Evolutionary conservation across 805 yeast genomes (phyloP).

Genomic region (Yarrowia yakushimensis): DNA sequence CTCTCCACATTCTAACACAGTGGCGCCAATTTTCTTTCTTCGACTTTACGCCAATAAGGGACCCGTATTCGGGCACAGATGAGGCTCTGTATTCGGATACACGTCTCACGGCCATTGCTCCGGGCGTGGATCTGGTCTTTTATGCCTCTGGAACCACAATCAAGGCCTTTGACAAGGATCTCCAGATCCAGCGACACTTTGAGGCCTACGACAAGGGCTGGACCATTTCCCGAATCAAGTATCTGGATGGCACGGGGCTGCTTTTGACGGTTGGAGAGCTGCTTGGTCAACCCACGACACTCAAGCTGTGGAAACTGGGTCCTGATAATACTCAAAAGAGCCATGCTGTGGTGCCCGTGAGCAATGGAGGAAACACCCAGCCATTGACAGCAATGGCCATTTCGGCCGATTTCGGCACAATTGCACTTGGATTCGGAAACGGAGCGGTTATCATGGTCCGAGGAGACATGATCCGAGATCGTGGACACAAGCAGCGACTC

Average conservation of each 20-base stretch:
- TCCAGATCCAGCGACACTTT: conserved; percentile 50
- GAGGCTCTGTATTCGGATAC: conserved; percentile 78
- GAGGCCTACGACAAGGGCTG: conserved; percentile 63
- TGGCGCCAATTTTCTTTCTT: conserved; percentile 88
- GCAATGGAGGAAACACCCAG: conserved; percentile 69
- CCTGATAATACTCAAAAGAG: conserved; percentile 43
- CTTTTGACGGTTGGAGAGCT: conserved; percentile 67
- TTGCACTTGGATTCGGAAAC: conserved; percentile 77
- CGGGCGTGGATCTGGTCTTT: conserved; percentile 55
- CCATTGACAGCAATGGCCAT: conserved; percentile 68
- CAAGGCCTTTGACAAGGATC: conserved; percentile 52
- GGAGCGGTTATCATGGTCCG: conserved; percentile 78
- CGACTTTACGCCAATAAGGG: conserved; percentile 77
- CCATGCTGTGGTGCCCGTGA: conserved; percentile 59
- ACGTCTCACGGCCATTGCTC: conserved; percentile 57
- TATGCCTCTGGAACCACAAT: conserved; percentile 55
- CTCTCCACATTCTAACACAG: conserved; percentile 27
- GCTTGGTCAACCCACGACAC: conserved; percentile 63
- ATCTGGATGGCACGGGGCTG: conserved; percentile 48
- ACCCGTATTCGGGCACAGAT: conserved; percentile 65
- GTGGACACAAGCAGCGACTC: conserved; percentile 83
- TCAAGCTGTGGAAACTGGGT: conserved; percentile 71
- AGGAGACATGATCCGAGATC: conserved; percentile 83
- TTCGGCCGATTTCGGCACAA: conserved; percentile 54
- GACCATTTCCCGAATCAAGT: conserved; percentile 55